Conservation (phyloP, 2,329 filamentous ascomycete genomes). For the Ophiostoma sp. region DNA sequence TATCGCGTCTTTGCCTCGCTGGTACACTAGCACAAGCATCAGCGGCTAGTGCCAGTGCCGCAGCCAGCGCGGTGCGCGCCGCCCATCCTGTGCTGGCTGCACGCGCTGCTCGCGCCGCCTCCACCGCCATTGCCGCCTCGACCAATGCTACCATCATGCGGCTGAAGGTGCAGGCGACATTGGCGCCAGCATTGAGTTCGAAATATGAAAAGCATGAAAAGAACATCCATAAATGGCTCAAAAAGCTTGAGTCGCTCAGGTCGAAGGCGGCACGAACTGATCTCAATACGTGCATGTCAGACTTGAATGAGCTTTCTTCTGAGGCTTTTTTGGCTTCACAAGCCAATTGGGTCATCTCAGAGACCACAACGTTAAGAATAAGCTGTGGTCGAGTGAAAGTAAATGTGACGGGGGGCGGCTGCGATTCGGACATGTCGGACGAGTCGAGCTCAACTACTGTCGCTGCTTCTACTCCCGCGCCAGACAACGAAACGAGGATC, state of each 20-base stretch:
- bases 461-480: neutral
- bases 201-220: neutral
- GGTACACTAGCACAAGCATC: neutral
- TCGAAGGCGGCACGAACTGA: neutral
- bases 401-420: neutral
- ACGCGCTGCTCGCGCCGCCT: neutral
- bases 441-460: neutral
- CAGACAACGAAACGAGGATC: neutral
- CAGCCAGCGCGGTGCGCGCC: neutral
- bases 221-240: neutral
- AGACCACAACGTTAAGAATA: too few species aligned
- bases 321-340: too few species aligned
- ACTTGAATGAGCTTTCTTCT: too few species aligned
- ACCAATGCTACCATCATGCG: neutral
- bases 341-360: neutral
- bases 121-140: neutral
- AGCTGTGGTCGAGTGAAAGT: neutral
- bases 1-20: neutral
- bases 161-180: neutral
- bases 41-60: neutral
- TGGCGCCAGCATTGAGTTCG: neutral
- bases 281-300: neutral
- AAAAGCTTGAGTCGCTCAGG: neutral
- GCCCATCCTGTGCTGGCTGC: neutral
- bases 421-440: neutral